Evolutionary conservation across 495 filamentous ascomycete genomes (phyloP).

Genomic region (Neurospora sp.): DNA sequence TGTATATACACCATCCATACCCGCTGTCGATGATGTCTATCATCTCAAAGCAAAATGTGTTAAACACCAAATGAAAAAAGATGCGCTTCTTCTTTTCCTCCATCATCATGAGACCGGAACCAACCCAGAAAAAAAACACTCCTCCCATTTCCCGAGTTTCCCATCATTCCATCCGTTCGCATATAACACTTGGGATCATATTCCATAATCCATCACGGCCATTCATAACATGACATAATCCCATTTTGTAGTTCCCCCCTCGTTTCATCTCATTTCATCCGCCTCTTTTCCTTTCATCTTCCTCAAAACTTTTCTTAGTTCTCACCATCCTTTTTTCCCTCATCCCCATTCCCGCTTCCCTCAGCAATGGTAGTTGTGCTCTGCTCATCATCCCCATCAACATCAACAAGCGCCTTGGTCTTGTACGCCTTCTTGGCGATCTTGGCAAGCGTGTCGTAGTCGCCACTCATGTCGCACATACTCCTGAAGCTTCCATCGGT

Average conservation of each 20-base stretch:
- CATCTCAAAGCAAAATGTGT: background rate
- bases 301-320: background rate
- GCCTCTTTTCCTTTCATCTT: background rate
- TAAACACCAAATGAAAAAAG: background rate
- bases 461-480: constrained; percentile 95
- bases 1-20: background rate
- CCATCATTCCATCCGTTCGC: background rate
- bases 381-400: constrained; percentile 17
- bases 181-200: background rate
- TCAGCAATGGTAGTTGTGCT: background rate
- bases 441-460: constrained; percentile 59
- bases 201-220: background rate
- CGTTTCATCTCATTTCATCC: background rate
- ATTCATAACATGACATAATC: background rate
- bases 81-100: background rate
- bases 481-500: constrained; percentile 63
- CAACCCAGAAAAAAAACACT: background rate
- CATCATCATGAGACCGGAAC: background rate
- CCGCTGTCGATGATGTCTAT: background rate
- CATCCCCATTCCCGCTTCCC: background rate
- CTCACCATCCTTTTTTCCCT: background rate
- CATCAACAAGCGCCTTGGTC: constrained; percentile 31
- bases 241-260: background rate
- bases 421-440: constrained; percentile 61
- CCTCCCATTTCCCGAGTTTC: background rate